phyloP scores from a whole-genome alignment of 108 stramenopile species.

The Fragilaria crotonensis region DNA sequence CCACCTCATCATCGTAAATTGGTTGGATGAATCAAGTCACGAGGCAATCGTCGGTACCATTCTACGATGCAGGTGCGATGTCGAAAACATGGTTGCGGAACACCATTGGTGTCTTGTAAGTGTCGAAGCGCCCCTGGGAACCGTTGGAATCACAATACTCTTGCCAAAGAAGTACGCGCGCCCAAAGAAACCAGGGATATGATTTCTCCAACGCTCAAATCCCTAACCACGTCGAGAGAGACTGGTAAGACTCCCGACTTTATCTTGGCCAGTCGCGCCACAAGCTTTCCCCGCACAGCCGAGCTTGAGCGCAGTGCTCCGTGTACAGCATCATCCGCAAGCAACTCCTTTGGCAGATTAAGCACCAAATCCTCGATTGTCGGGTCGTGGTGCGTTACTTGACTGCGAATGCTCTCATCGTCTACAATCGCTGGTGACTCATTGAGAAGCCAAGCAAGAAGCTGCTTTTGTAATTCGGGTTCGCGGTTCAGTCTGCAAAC shows the following conservation, averaged over 20 bases:
- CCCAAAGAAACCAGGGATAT: no score
- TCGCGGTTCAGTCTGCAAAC: neutral
- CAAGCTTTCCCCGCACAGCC: neutral
- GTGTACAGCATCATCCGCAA: neutral
- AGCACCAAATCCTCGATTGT: neutral
- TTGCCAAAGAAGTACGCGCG: no score
- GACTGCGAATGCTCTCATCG: neutral
- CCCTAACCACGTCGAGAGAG: no score
- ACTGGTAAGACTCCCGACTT: neutral
- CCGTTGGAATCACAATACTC: no score
- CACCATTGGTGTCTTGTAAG: no score
- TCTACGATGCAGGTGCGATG: no score
- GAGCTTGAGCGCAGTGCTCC: neutral
- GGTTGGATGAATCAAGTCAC: no score
- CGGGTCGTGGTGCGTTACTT: neutral
- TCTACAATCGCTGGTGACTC: neutral
- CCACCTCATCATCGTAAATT: no score
- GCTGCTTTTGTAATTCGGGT: neutral
- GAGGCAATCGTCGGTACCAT: no score
- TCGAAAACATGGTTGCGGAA: no score
- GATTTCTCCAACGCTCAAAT: no score
- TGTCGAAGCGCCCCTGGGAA: no score
- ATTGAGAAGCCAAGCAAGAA: neutral
- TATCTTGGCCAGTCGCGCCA: neutral
- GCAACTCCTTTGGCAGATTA: neutral